Conservation (phyloP, 371 early-diverging fungal species). For the Mucor plumbeus region DNA sequence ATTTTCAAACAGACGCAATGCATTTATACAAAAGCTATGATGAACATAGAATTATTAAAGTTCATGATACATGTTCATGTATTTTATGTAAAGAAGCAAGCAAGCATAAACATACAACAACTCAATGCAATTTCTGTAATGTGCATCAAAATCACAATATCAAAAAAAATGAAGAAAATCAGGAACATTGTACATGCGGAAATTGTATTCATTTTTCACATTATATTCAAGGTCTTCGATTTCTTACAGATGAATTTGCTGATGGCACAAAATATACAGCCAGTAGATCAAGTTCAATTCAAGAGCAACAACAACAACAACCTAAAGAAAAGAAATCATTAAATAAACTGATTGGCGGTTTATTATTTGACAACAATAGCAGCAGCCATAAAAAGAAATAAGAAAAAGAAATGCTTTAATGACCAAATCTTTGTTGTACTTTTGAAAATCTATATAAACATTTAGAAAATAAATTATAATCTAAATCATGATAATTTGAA, state of each 20-base stretch:
- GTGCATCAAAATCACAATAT: background rate
- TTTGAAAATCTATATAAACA: constrained; percentile 55
- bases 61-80: background rate
- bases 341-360: constrained; percentile 1
- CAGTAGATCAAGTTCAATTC: constrained; percentile 1
- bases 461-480: constrained; percentile 52
- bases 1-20: constrained; percentile 3
- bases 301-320: background rate
- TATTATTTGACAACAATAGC: constrained; percentile 1
- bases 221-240: constrained; percentile 1
- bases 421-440: constrained; percentile 59
- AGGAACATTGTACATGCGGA: background rate
- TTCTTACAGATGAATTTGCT: constrained; percentile 1
- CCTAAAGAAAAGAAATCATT: constrained; percentile 4
- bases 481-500: constrained; percentile 30
- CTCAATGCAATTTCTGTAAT: background rate
- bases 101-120: background rate
- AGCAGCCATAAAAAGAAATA: background rate
- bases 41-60: background rate
- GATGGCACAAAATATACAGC: background rate
- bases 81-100: background rate
- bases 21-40: constrained; percentile 6
- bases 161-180: background rate
- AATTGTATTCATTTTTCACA: constrained; percentile 4
- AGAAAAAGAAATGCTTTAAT: constrained; percentile 16